Percentiles rank a stretch among this genome's conserved stretches.
Conservation (phyloP, 2,329 filamentous ascomycete genomes). For the Penicillium concentricum region DNA sequence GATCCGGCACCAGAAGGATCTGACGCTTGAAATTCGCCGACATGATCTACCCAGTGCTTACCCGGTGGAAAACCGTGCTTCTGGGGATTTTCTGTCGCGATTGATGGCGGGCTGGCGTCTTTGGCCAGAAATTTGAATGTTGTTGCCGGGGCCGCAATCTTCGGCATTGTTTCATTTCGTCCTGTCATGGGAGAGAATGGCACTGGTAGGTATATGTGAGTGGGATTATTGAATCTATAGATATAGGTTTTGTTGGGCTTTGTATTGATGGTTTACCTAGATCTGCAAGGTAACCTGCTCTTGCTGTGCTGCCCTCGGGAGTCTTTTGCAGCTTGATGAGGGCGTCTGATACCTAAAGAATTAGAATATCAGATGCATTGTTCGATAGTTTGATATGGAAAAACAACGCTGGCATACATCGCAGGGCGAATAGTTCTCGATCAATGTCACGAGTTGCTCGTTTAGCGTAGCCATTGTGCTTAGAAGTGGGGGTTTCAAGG, state of each 20-base stretch:
- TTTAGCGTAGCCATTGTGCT: slow-evolving; percentile 31
- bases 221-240: background rate
- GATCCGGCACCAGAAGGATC: slow-evolving; percentile 51
- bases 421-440: slow-evolving; percentile 42
- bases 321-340: slow-evolving; percentile 63
- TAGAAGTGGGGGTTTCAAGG: slow-evolving; percentile 15
- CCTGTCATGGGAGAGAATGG: slow-evolving; percentile 37
- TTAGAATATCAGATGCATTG: background rate
- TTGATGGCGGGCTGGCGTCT: slow-evolving; percentile 40
- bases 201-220: slow-evolving; percentile 20
- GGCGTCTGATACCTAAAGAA: slow-evolving; percentile 64
- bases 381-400: too few relatives aligned
- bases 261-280: slow-evolving; percentile 44
- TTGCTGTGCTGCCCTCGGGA: slow-evolving; percentile 48
- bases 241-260: background rate
- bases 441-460: slow-evolving; percentile 33
- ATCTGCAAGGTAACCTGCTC: slow-evolving; percentile 67
- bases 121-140: slow-evolving; percentile 60
- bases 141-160: slow-evolving; percentile 44
- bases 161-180: slow-evolving; percentile 28
- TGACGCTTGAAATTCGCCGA: slow-evolving; percentile 16
- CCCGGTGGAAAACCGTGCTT: slow-evolving; percentile 55
- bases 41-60: slow-evolving; percentile 68
- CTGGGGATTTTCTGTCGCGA: slow-evolving; percentile 19
- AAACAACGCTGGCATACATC: slow-evolving; percentile 33